Percentiles rank a stretch among this genome's conserved stretches.
Evolutionary conservation across 371 early-diverging fungal genomes (phyloP).

Genomic region (Phascolomyces articulosus): DNA sequence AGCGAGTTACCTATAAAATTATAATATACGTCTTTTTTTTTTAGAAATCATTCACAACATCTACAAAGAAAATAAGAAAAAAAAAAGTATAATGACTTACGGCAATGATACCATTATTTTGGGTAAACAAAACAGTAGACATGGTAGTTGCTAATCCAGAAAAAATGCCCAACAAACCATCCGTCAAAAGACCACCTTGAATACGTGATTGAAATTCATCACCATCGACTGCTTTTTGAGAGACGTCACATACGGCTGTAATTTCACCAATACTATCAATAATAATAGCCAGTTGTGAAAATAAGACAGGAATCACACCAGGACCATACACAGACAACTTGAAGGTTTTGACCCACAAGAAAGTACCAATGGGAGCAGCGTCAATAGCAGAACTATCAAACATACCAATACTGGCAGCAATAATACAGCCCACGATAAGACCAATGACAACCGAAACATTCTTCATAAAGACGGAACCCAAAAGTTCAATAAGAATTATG

Average conservation of each 20-base stretch:
- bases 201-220: slow-evolving; percentile 54
- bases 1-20: slow-evolving; percentile 28
- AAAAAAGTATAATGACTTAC: slow-evolving; percentile 39
- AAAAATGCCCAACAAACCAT: slow-evolving; percentile 52
- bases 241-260: slow-evolving; percentile 63
- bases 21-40: no score
- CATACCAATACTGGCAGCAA: slow-evolving; percentile 56
- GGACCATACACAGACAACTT: slow-evolving; percentile 54
- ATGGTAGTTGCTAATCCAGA: slow-evolving; percentile 53
- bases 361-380: slow-evolving; percentile 52
- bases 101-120: slow-evolving; percentile 64
- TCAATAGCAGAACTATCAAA: slow-evolving; percentile 38
- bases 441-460: slow-evolving; percentile 61
- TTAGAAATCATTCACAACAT: no score
- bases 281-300: slow-evolving; percentile 52
- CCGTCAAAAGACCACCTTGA: slow-evolving; percentile 63
- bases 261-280: slow-evolving; percentile 61
- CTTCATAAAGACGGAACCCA: slow-evolving; percentile 61
- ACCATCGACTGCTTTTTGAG: slow-evolving; percentile 55
- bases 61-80: no score
- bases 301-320: slow-evolving; percentile 56
- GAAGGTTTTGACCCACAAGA: slow-evolving; percentile 61
- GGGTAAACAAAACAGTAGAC: slow-evolving; percentile 58
- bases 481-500: slow-evolving; percentile 54
- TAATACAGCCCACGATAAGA: slow-evolving; percentile 54